Conservation (phyloP, 1,139 yeast species). For the Cylindricascospora bacillispora region DNA sequence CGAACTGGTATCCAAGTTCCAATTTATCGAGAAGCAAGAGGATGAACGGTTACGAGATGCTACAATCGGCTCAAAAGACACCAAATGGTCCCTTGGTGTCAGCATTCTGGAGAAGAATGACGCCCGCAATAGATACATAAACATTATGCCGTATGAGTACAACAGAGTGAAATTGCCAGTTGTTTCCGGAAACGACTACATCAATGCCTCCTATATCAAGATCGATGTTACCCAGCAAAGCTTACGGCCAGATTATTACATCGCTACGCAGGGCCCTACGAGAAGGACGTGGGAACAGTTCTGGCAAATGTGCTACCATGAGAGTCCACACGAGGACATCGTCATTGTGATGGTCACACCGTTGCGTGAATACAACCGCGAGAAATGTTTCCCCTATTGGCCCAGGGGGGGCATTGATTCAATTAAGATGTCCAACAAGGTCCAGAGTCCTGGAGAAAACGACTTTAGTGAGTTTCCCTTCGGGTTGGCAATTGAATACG, state of each 20-base stretch:
- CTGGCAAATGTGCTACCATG: conserved; percentile 72
- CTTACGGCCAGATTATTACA: conserved; percentile 27
- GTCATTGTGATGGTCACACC: conserved; percentile 85
- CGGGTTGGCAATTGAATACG: conserved; percentile 12
- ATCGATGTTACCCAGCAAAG: conserved; percentile 18
- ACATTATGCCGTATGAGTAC: conserved; percentile 48
- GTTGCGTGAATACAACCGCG: conserved; percentile 41
- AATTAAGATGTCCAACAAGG: conserved; percentile 1
- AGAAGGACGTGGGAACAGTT: conserved; percentile 50
- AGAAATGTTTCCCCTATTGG: conserved; percentile 75
- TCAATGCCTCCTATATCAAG: conserved; percentile 34
- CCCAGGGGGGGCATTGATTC: conserved; percentile 20
- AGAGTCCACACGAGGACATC: conserved; percentile 33
- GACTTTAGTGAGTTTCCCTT: conserved; percentile 15
- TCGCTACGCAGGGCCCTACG: conserved; percentile 68
- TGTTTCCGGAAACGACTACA: conserved; percentile 28
- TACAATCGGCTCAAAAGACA: conserved; percentile 15
- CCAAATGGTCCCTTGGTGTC: conserved; percentile 24
- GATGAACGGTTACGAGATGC: conserved; percentile 28
- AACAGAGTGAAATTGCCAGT: conserved; percentile 38
- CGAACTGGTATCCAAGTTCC: conserved; percentile 18
- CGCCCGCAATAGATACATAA: conserved; percentile 39
- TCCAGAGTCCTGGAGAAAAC: conserved; percentile 12
- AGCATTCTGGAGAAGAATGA: conserved; percentile 22
- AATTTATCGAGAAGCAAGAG: conserved; percentile 24